A percentile compares a stretch with the other conserved stretches of the same genome.
Conservation (phyloP, 108 stramenopile genomes). For the Cyclotella distinguenda region DNA sequence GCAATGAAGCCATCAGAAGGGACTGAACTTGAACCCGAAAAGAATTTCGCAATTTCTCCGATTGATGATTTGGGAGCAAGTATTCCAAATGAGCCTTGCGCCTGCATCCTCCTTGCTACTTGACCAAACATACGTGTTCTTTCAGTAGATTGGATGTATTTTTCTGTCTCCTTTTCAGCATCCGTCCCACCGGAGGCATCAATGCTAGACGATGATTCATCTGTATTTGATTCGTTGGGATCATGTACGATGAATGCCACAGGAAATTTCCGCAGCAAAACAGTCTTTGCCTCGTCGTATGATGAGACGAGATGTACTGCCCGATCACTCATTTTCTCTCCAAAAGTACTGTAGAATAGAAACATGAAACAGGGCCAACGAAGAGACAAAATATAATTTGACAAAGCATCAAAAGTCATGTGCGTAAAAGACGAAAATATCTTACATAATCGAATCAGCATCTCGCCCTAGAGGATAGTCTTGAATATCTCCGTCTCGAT, state of each 20-base stretch:
- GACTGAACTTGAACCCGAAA: slow-evolving; percentile 13
- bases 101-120: slow-evolving; percentile 72
- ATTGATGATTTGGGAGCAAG: slow-evolving; percentile 33
- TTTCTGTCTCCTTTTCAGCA: slow-evolving; percentile 30
- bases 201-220: slow-evolving; percentile 8
- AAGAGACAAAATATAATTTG: neutral
- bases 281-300: slow-evolving; percentile 50
- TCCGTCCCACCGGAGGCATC: slow-evolving; percentile 42
- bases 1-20: slow-evolving; percentile 43
- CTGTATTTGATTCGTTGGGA: slow-evolving; percentile 17
- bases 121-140: slow-evolving; percentile 64
- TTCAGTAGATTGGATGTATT: slow-evolving; percentile 48
- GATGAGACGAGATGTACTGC: slow-evolving; percentile 50
- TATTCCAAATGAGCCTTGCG: slow-evolving; percentile 61
- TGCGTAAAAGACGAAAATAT: neutral
- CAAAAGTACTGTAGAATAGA: slow-evolving; percentile 54
- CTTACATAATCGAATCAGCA: slow-evolving; percentile 53
- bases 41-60: slow-evolving; percentile 39
- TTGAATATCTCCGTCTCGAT: slow-evolving; percentile 58
- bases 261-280: slow-evolving; percentile 30
- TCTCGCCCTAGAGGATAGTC: slow-evolving; percentile 76
- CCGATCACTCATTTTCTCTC: slow-evolving; percentile 62
- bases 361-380: neutral
- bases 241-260: slow-evolving; percentile 71
- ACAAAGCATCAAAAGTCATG: neutral